Evolutionary conservation across 805 yeast species (phyloP).

Genomic region (Lachancea cidri): DNA sequence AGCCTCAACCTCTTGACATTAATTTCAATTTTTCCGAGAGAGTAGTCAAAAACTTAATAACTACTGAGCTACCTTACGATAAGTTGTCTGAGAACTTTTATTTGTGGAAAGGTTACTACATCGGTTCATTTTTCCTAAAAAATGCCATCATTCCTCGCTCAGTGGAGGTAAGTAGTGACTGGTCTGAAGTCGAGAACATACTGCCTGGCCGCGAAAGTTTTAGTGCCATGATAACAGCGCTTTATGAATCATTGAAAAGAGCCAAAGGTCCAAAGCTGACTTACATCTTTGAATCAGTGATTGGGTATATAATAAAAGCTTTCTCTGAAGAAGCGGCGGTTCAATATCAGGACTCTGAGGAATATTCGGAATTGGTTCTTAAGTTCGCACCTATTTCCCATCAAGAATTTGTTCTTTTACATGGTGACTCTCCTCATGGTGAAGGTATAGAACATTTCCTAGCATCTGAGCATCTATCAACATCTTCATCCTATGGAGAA

Average conservation of each 20-base stretch:
- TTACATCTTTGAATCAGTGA: not conserved
- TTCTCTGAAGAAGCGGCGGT: not conserved
- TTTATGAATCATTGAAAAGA: not conserved
- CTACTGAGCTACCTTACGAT: constrained; percentile 4
- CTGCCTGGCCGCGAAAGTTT: not conserved
- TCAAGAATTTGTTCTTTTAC: no score
- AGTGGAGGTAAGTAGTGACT: not conserved
- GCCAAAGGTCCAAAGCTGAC: not conserved
- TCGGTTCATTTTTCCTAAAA: constrained; percentile 8
- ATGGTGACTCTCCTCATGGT: no score
- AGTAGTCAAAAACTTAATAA: constrained; percentile 8
- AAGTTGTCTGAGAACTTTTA: constrained; percentile 13
- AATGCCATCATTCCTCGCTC: constrained; percentile 1
- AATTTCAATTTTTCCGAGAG: constrained; percentile 4
- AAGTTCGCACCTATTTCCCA: no score
- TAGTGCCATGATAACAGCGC: not conserved
- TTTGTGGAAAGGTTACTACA: constrained; percentile 15
- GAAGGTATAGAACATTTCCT: no score
- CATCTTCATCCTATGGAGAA: constrained; percentile 1
- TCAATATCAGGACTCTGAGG: not conserved
- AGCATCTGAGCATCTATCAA: no score
- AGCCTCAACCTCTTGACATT: constrained; percentile 6
- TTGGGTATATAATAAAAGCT: not conserved
- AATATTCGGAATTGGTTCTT: no score
- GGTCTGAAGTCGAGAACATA: not conserved